Base-by-base conservation (phyloP, 805 yeast species). In the Candida broadrunensis region DNA sequence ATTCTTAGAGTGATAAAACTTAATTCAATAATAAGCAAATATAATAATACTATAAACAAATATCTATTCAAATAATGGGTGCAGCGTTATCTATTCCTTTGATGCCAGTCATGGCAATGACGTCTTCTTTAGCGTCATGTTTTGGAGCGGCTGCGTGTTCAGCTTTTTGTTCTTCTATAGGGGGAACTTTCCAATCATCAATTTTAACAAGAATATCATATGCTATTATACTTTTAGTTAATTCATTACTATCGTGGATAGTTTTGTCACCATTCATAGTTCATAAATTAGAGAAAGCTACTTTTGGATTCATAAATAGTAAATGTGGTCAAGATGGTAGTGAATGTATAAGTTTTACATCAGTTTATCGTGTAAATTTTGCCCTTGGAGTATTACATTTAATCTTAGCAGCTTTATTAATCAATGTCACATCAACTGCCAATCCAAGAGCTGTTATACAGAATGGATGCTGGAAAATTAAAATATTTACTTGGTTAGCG, bases 281-380 rank as follows among this genome's bases (percentile, higher is more conserved):
- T 15, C 72, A 79, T 43, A 78, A 85, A 64, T 80, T 93, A 7
- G 93, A 85, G 45, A 76, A 75, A 43, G 70, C 88, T 6, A 74
- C 88, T 0, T 75, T 82, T 63, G 88, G 88, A 12, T 71, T 76
- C 43, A 78, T 86, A 54, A 83, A 82, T 51, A 74, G 74, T 47
- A 81, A 78, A 32, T 91, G 99, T 64, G 80, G 74, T 3, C 70
- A 71, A 5, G 72, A 82, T 33, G 95, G 93, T 12, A 78, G 80
- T 17, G 84, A 85, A 51, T 89, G 96, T 61, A 71, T 71, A 35
- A 95, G 97, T 35, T 93, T 91, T 62, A 87, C 88, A 13, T 90
- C 95, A 4, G 97, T 93, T n/a, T 95, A 93, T 59, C 70, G 98
- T 41, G 71, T 93, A 52, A 88, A 88, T 63, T 86, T 89, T 56